phyloP scores from a whole-genome alignment of 2,329 filamentous ascomycete species.

The Arthrobotrys megalospora region DNA sequence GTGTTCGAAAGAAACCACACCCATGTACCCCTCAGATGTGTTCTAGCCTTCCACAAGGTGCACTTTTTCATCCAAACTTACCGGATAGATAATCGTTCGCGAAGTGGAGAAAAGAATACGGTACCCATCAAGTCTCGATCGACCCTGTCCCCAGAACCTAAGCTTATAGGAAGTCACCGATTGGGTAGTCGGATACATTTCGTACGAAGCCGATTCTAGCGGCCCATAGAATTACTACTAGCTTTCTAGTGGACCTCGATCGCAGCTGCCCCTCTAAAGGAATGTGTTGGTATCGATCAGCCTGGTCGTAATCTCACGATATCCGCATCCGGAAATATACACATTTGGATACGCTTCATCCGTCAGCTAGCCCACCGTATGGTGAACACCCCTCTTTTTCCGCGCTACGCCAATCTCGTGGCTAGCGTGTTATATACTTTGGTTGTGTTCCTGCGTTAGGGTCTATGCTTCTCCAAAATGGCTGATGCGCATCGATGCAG shows the following conservation, averaged over 20 bases:
- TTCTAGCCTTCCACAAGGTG: too few relatives aligned
- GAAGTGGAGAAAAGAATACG: not conserved
- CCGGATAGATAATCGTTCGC: not conserved
- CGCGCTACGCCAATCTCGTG: conserved; percentile 21
- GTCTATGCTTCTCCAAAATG: conserved; percentile 15
- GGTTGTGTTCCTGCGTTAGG: conserved; percentile 48
- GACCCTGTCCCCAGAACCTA: too few relatives aligned
- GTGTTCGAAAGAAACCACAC: too few relatives aligned
- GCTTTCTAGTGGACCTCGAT: not conserved
- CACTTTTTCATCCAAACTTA: too few relatives aligned
- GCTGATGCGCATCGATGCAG: conserved; percentile 38
- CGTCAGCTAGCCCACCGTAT: conserved; percentile 9
- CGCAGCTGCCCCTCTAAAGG: conserved; percentile 1
- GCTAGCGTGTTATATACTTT: not conserved
- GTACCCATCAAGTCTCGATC: not conserved
- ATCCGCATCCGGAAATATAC: conserved; percentile 41
- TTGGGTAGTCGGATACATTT: not conserved
- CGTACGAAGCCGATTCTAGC: not conserved
- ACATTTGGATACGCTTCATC: not conserved
- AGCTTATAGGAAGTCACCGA: not conserved
- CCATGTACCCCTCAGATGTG: too few relatives aligned
- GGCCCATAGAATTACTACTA: not conserved
- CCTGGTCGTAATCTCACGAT: conserved; percentile 5
- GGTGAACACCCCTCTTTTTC: not conserved
- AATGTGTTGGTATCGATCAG: conserved; percentile 44